A percentile compares a stretch with the other conserved stretches of the same genome.
These are phyloP conservation scores for Lachancea sp. DNA, from an alignment of 805 yeast species.

Conservation along the genomic window DNA sequence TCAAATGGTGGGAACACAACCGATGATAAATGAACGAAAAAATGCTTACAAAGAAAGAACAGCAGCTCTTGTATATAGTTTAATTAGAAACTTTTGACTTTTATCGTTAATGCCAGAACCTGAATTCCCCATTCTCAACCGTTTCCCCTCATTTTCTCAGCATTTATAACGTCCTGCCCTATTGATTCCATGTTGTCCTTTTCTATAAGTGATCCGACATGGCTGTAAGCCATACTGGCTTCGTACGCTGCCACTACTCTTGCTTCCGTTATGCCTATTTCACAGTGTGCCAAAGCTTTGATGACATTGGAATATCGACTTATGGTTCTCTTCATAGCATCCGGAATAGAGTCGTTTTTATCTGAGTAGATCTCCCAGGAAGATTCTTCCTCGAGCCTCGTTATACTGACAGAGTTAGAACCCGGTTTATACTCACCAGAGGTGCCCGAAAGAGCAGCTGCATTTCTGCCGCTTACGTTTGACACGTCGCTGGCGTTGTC, in stretches of 20 bases:
- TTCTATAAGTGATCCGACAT: slow-evolving; percentile 64
- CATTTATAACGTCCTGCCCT: slow-evolving; percentile 64
- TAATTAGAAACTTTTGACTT: not conserved
- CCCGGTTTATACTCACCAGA: slow-evolving; percentile 34
- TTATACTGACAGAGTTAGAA: slow-evolving; percentile 50
- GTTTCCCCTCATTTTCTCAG: slow-evolving; percentile 69
- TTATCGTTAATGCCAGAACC: not conserved
- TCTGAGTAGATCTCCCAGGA: slow-evolving; percentile 95
- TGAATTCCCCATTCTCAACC: no score
- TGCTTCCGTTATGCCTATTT: slow-evolving; percentile 79
- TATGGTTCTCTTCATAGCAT: slow-evolving; percentile 60
- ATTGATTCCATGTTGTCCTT: slow-evolving; percentile 65
- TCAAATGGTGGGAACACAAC: not conserved
- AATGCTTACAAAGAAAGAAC: not conserved
- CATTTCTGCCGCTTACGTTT: slow-evolving; percentile 24
- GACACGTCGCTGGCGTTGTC: slow-evolving; percentile 28
- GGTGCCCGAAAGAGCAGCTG: slow-evolving; percentile 18
- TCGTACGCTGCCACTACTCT: slow-evolving; percentile 80
- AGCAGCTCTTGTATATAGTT: not conserved
- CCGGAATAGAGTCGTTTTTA: slow-evolving; percentile 65
- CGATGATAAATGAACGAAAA: not conserved
- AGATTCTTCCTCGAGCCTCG: slow-evolving; percentile 85
- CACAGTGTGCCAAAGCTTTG: slow-evolving; percentile 73
- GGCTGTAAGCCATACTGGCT: slow-evolving; percentile 71
- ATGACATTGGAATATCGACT: slow-evolving; percentile 82